Conservation (phyloP, 306 rosid genomes). For the Lathyrus sativus region DNA sequence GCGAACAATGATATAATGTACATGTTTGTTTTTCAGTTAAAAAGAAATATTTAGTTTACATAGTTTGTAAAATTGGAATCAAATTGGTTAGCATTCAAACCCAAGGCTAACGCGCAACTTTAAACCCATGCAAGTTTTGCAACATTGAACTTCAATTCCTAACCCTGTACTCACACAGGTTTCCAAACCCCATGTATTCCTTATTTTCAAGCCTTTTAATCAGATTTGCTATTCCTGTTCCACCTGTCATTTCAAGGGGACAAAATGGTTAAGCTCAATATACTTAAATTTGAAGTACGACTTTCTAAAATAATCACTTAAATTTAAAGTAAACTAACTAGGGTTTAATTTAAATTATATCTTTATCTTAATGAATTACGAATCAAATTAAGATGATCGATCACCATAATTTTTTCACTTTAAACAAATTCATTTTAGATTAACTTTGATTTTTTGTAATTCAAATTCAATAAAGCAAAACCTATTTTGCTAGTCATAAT, state of each 20-base stretch:
- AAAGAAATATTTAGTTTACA: neutral
- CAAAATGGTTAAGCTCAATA: neutral
- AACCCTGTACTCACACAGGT: constrained; percentile 40
- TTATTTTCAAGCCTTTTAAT: constrained; percentile 53
- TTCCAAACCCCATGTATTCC: constrained; percentile 61
- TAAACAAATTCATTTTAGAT: too few relatives aligned
- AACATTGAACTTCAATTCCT: neutral
- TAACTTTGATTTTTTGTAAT: too few relatives aligned
- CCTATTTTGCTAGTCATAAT: too few relatives aligned
- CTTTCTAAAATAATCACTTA: neutral
- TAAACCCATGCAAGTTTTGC: neutral
- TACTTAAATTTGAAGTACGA: too few relatives aligned
- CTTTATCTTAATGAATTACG: too few relatives aligned
- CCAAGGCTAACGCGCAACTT: neutral
- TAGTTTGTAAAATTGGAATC: neutral
- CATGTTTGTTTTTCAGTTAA: neutral
- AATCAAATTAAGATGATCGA: too few relatives aligned
- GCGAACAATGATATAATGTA: neutral
- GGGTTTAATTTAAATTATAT: too few relatives aligned
- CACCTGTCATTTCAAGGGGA: constrained; percentile 46
- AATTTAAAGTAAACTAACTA: neutral
- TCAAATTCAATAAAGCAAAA: too few relatives aligned
- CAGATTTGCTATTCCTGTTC: constrained; percentile 66
- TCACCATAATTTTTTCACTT: too few relatives aligned
- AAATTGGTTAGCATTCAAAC: neutral